Evolutionary conservation across 1,284 basidiomycete genomes (phyloP).

Genomic region (Malassezia obtusa): DNA sequence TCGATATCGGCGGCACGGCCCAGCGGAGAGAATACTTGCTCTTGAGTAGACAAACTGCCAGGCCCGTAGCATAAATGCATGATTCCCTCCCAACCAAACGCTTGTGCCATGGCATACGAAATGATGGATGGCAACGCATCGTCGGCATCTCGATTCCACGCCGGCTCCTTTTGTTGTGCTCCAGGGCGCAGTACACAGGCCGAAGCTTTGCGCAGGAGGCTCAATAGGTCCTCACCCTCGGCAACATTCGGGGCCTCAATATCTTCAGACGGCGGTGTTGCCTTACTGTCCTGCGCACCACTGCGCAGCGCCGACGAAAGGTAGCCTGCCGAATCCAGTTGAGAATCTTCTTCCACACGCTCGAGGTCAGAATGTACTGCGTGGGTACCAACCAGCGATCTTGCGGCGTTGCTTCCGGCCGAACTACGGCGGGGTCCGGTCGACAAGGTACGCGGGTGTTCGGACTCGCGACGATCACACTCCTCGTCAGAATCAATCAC

Average conservation of each 20-base stretch:
- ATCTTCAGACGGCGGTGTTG: not conserved
- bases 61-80: constrained; percentile 42
- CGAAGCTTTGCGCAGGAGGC: constrained; percentile 12
- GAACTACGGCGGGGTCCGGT: constrained; percentile 12
- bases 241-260: not conserved
- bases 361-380: constrained; percentile 11
- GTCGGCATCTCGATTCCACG: constrained; percentile 30
- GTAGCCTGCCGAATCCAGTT: not conserved
- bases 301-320: not conserved
- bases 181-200: not conserved
- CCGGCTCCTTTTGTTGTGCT: constrained; percentile 8
- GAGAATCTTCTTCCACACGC: not conserved
- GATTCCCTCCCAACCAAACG: constrained; percentile 44
- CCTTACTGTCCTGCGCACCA: no score
- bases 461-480: not conserved
- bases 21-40: constrained; percentile 24
- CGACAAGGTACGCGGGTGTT: not conserved
- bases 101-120: constrained; percentile 27
- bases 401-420: not conserved
- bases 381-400: constrained; percentile 13
- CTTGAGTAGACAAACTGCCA: constrained; percentile 23
- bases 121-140: constrained; percentile 35
- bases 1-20: constrained; percentile 37
- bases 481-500: constrained; percentile 18
- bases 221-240: constrained; percentile 20